Conservation (phyloP, 192 early-diverging fungal genomes). For the Coemansia sp. region DNA sequence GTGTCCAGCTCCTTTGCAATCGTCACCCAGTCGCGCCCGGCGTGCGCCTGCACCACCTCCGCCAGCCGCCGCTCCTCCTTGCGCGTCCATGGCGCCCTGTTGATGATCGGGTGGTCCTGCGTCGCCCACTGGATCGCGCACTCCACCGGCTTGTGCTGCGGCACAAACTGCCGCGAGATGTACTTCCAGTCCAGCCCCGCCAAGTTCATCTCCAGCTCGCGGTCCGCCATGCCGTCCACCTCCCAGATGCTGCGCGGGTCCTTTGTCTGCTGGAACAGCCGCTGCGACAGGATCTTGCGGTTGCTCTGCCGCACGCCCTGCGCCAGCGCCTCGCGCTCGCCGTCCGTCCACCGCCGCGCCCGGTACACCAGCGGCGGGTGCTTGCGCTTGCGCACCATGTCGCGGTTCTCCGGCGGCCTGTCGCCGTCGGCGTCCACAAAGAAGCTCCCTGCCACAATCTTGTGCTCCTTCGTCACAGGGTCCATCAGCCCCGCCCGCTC, state of each 20-base stretch:
- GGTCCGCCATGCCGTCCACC: constrained; percentile 40
- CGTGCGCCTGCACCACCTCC: constrained; percentile 47
- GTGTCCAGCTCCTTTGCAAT: constrained; percentile 64
- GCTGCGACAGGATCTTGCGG: constrained; percentile 50
- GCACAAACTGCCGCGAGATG: constrained; percentile 58
- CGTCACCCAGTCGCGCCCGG: constrained; percentile 63
- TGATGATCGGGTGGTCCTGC: constrained; percentile 77
- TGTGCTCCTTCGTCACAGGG: constrained; percentile 36
- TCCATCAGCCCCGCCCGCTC: constrained; percentile 27
- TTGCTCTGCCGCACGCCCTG: constrained; percentile 55
- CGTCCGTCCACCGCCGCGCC: constrained; percentile 56
- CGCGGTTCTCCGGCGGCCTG: constrained; percentile 54
- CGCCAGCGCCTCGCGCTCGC: constrained; percentile 55
- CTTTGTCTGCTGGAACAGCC: constrained; percentile 47
- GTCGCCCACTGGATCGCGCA: constrained; percentile 79
- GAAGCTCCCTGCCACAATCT: constrained; percentile 22
- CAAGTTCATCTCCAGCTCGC: constrained; percentile 54
- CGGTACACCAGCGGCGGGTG: constrained; percentile 53
- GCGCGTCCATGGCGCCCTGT: constrained; percentile 66
- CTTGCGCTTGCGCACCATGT: constrained; percentile 47
- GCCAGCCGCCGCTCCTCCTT: constrained; percentile 57
- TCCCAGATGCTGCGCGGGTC: constrained; percentile 53
- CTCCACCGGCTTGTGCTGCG: constrained; percentile 62
- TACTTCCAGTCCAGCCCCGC: constrained; percentile 53
- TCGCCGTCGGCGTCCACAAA: constrained; percentile 46